Conservation (phyloP, 2,329 filamentous ascomycete species). For the Clarireedia homoeocarpa region DNA sequence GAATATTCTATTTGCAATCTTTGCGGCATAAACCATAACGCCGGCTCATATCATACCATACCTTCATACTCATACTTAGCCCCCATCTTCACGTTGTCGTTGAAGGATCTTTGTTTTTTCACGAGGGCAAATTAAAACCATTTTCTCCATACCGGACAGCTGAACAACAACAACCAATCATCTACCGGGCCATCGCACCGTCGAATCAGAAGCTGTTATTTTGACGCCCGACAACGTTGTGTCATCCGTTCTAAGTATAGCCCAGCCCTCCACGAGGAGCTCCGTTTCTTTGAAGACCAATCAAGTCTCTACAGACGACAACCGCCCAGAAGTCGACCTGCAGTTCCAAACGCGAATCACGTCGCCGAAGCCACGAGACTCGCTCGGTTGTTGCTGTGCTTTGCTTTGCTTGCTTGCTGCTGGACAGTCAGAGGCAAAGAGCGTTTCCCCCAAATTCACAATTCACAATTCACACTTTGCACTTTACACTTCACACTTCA, state of each 20-base stretch:
- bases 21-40: background rate
- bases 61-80: background rate
- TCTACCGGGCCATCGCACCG: background rate
- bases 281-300: slow-evolving; percentile 12
- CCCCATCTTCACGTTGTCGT: slow-evolving; percentile 1
- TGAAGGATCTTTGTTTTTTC: background rate
- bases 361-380: background rate
- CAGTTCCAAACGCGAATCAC: slow-evolving; percentile 26
- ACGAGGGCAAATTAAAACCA: background rate
- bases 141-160: slow-evolving; percentile 1
- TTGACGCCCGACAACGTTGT: slow-evolving; percentile 11
- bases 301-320: slow-evolving; percentile 13
- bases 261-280: slow-evolving; percentile 11
- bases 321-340: slow-evolving; percentile 18
- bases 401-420: background rate
- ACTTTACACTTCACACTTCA: too few relatives aligned
- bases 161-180: background rate
- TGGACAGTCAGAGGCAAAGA: background rate
- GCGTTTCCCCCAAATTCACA: too few relatives aligned
- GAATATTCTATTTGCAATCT: too few relatives aligned
- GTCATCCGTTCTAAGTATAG: slow-evolving; percentile 23
- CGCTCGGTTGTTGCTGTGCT: background rate
- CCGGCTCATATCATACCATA: background rate
- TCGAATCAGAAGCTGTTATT: slow-evolving; percentile 5
- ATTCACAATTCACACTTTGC: too few relatives aligned